Conservation (phyloP, 352 stramenopile genomes). For the Phytophthora cryptogea region DNA sequence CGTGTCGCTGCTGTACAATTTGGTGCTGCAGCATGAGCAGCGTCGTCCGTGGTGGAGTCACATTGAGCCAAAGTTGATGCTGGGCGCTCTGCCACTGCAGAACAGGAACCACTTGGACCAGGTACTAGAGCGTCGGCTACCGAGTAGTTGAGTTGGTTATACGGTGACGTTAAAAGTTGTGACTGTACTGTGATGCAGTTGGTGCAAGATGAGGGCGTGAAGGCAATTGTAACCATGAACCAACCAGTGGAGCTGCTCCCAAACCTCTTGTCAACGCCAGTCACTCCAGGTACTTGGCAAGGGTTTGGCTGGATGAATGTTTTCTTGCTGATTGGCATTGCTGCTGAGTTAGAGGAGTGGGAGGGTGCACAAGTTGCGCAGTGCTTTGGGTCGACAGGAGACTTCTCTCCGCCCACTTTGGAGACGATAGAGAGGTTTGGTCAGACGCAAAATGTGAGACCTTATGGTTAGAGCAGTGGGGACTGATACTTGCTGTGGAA, state of each 20-base stretch:
- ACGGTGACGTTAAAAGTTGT: not conserved
- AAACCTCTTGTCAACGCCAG: constrained; percentile 62
- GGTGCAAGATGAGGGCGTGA: constrained; percentile 56
- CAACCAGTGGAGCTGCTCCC: constrained; percentile 65
- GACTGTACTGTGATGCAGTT: constrained; percentile 34
- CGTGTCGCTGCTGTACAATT: constrained; percentile 83
- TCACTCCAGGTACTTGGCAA: constrained; percentile 49
- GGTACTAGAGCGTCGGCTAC: constrained; percentile 23
- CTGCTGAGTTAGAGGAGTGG: constrained; percentile 53
- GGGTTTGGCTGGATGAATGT: not conserved
- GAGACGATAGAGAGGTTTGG: constrained; percentile 56
- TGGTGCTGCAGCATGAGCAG: constrained; percentile 47
- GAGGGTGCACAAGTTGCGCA: constrained; percentile 46
- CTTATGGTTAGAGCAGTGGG: not conserved
- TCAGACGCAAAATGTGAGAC: not conserved
- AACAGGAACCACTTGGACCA: constrained; percentile 57
- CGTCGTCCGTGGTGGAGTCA: constrained; percentile 76
- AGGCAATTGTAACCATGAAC: constrained; percentile 83
- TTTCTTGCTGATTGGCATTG: not conserved
- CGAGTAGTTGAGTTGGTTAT: not conserved
- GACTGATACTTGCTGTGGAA: not conserved
- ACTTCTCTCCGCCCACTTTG: constrained; percentile 72
- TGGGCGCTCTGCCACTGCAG: constrained; percentile 69
- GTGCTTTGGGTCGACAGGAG: constrained; percentile 64
- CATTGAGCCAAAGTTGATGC: constrained; percentile 63